Conservation (phyloP, 1,284 basidiomycete species). For the Fistulina hepatica region DNA sequence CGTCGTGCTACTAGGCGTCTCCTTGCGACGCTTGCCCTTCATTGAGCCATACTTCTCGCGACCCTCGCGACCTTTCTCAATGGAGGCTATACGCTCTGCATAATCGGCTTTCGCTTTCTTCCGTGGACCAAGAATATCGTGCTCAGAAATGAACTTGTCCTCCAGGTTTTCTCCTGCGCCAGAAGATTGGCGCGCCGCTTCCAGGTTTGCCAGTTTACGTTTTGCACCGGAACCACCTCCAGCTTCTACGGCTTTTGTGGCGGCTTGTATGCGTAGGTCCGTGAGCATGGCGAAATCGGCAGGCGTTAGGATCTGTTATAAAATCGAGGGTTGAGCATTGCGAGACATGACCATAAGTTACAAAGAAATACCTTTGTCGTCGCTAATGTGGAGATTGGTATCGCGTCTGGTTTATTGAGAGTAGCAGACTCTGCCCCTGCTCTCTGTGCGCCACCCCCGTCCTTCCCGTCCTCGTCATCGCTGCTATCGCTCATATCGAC, state of each 20-base stretch:
- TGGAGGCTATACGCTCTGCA: constrained; percentile 87
- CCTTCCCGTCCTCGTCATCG: constrained; percentile 48
- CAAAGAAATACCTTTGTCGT: constrained; percentile 56
- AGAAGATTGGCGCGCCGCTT: constrained; percentile 52
- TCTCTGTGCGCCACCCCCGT: constrained; percentile 24
- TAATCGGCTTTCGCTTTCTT: constrained; percentile 95
- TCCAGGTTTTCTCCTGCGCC: constrained; percentile 33
- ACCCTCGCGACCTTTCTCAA: constrained; percentile 89
- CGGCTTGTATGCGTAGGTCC: constrained; percentile 79
- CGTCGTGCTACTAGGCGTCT: constrained; percentile 68
- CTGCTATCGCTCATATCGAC: constrained; percentile 84
- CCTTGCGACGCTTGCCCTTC: constrained; percentile 86
- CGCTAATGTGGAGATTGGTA: constrained; percentile 51
- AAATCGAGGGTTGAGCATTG: constrained; percentile 2
- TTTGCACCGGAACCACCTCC: constrained; percentile 73
- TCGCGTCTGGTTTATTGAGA: constrained; percentile 16
- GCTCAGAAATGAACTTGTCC: constrained; percentile 75
- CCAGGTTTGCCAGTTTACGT: constrained; percentile 75
- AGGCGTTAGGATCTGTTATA: constrained; percentile 82
- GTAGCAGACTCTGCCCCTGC: constrained; percentile 15
- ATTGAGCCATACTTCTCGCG: constrained; percentile 88
- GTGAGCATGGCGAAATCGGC: constrained; percentile 93
- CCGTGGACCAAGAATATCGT: constrained; percentile 86
- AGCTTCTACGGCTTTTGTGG: constrained; percentile 59
- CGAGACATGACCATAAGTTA: not conserved